phyloP scores from a whole-genome alignment of 1,284 basidiomycete genomes.

The Amylostereum chailletii region DNA sequence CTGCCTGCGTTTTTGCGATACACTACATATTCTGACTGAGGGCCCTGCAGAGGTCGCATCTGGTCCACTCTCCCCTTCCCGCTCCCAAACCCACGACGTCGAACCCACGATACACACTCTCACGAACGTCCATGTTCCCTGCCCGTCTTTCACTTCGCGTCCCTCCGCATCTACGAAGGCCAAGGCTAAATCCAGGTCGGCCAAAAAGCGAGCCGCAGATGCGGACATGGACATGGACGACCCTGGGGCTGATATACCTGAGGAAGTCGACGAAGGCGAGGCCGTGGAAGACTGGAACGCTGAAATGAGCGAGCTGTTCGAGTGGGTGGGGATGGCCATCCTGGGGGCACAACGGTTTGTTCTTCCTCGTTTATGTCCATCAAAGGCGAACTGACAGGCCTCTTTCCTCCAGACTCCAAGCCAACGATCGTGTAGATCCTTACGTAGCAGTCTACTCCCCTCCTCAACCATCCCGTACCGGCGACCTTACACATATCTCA shows the following conservation, averaged over 20 bases:
- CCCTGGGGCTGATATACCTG: too few relatives aligned
- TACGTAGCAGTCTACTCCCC: constrained; percentile 38
- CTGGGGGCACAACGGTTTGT: constrained; percentile 33
- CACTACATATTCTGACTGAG: background rate
- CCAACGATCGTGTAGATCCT: constrained; percentile 32
- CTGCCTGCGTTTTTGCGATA: background rate
- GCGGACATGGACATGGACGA: background rate
- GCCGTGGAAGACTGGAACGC: constrained; percentile 39
- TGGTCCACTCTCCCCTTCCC: constrained; percentile 8
- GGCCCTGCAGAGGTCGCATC: constrained; percentile 3
- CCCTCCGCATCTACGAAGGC: constrained; percentile 8
- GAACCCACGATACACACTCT: constrained; percentile 8
- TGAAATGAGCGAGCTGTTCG: constrained; percentile 39
- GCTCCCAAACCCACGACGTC: constrained; percentile 5
- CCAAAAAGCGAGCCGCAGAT: background rate
- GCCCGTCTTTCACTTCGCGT: constrained; percentile 16
- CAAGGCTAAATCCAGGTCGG: background rate
- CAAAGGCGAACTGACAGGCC: background rate
- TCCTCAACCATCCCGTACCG: constrained; percentile 33
- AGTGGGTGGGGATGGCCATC: constrained; percentile 62
- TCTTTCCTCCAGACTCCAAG: constrained; percentile 22
- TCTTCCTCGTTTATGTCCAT: background rate
- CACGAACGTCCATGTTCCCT: constrained; percentile 25
- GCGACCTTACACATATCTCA: constrained; percentile 37
- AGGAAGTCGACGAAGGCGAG: constrained; percentile 18